Evolutionary conservation across 2,329 filamentous ascomycete species (phyloP).

Genomic region (Curvularia spicifera): DNA sequence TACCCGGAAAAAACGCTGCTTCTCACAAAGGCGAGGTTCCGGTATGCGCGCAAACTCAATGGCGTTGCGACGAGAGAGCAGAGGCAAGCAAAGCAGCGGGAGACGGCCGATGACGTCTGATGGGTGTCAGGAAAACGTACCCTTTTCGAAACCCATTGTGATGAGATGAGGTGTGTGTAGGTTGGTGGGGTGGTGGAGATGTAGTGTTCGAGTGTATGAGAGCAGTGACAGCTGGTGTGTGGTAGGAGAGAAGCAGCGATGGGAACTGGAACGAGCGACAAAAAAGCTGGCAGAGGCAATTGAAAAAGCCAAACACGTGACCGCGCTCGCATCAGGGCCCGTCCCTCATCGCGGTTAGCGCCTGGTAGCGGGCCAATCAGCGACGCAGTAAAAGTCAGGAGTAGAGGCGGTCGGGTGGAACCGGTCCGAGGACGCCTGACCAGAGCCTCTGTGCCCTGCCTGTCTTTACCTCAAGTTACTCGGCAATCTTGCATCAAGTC

Average conservation of each 20-base stretch:
- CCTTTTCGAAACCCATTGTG: slow-evolving; percentile 51
- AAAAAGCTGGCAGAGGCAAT: slow-evolving; percentile 33
- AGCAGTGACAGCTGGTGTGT: slow-evolving; percentile 7
- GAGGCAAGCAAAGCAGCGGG: slow-evolving; percentile 27
- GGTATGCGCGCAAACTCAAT: slow-evolving; percentile 35
- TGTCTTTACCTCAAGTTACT: background rate
- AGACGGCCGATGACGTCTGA: slow-evolving; percentile 39
- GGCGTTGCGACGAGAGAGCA: slow-evolving; percentile 13
- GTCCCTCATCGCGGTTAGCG: slow-evolving; percentile 8
- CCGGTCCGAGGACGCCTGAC: slow-evolving; percentile 20
- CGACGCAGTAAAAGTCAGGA: slow-evolving; percentile 20
- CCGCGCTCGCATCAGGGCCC: slow-evolving; percentile 2
- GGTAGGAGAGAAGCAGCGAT: slow-evolving; percentile 21
- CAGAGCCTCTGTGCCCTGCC: slow-evolving; percentile 11
- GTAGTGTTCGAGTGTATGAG: background rate
- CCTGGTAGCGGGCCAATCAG: slow-evolving; percentile 20
- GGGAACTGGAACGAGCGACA: slow-evolving; percentile 26
- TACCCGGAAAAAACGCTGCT: slow-evolving; percentile 9
- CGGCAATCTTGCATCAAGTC: slow-evolving; percentile 10
- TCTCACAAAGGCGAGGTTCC: slow-evolving; percentile 12
- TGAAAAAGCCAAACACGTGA: slow-evolving; percentile 29
- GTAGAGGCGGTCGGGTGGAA: slow-evolving; percentile 25
- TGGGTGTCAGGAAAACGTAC: slow-evolving; percentile 41
- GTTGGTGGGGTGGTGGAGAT: slow-evolving; percentile 11
- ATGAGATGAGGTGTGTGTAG: slow-evolving; percentile 22